Percentiles rank a stretch among this genome's conserved stretches.
phyloP scores from a whole-genome alignment of 1,139 yeast species.

The Saccharomycopsis phalli region DNA sequence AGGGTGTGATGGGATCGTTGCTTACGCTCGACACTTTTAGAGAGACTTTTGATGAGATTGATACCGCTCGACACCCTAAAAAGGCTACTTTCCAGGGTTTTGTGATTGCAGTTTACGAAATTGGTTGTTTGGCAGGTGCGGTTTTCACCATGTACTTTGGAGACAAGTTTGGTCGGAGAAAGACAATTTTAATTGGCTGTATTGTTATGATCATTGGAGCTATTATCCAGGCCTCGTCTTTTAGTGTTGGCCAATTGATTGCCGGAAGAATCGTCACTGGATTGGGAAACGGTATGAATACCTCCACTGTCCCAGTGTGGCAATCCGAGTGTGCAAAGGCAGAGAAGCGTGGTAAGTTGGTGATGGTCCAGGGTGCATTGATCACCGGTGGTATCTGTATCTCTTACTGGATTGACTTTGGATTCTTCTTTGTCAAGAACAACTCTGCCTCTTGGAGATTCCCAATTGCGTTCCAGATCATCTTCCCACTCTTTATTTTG shows the following conservation, averaged over 20 bases:
- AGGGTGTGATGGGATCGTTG: conserved; percentile 42
- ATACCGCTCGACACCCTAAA: conserved; percentile 22
- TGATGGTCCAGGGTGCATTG: conserved; percentile 51
- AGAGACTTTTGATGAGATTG: conserved; percentile 33
- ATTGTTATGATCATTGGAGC: conserved; percentile 38
- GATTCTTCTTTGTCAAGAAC: conserved; percentile 32
- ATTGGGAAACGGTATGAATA: conserved; percentile 47
- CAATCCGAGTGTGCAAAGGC: conserved; percentile 49
- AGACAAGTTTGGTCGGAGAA: conserved; percentile 52
- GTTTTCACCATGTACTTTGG: conserved; percentile 46
- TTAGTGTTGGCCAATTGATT: conserved; percentile 39
- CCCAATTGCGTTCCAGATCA: conserved; percentile 36
- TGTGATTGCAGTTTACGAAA: conserved; percentile 56
- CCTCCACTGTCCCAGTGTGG: conserved; percentile 44
- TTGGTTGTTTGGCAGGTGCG: conserved; percentile 69
- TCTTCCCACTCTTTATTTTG: conserved; percentile 27
- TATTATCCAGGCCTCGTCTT: conserved; percentile 40
- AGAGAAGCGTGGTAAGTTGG: conserved; percentile 56
- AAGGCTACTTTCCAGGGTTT: conserved; percentile 36
- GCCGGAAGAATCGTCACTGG: conserved; percentile 51
- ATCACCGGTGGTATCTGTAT: conserved; percentile 10
- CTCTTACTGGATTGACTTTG: conserved; percentile 43
- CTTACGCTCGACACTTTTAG: conserved; percentile 34
- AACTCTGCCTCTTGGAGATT: conserved; percentile 33
- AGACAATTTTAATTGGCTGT: conserved; percentile 46